Conservation (phyloP, 441 rosid species). For the Adansonia grandidieri region DNA sequence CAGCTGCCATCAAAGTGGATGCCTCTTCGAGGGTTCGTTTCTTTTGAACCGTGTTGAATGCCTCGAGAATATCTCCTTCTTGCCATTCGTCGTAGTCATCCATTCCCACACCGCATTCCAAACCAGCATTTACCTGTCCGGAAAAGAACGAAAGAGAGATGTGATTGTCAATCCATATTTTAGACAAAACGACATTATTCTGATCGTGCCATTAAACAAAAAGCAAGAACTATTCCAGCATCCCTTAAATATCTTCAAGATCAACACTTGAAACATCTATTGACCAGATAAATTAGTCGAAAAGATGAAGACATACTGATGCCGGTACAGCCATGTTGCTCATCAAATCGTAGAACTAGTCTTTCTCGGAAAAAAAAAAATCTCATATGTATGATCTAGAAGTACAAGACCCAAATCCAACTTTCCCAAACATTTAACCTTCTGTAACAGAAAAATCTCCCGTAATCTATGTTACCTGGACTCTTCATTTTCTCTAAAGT, state of each 20-base stretch:
- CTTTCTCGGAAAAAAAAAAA: background rate
- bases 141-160: background rate
- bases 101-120: constrained; percentile 84
- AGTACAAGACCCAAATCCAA: background rate
- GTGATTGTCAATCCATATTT: background rate
- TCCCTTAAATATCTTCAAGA: background rate
- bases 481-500: no score
- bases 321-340: background rate
- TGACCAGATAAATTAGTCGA: background rate
- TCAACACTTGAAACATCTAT: background rate
- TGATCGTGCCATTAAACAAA: background rate
- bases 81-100: constrained; percentile 74
- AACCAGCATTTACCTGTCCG: constrained; percentile 73
- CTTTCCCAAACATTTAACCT: background rate
- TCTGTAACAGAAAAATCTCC: background rate
- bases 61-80: constrained; percentile 78
- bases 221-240: background rate
- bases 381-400: background rate
- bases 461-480: background rate
- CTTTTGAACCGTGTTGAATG: constrained; percentile 72
- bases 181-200: no score
- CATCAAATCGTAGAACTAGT: background rate
- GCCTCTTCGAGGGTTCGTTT: constrained; percentile 94
- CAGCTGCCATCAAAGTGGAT: constrained; percentile 91
- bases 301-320: background rate